Evolutionary conservation across 176 grass and related monocot species (phyloP), one percentile per base, ranked within the genome.

Genomic region (Musa troglodytarum): DNA sequence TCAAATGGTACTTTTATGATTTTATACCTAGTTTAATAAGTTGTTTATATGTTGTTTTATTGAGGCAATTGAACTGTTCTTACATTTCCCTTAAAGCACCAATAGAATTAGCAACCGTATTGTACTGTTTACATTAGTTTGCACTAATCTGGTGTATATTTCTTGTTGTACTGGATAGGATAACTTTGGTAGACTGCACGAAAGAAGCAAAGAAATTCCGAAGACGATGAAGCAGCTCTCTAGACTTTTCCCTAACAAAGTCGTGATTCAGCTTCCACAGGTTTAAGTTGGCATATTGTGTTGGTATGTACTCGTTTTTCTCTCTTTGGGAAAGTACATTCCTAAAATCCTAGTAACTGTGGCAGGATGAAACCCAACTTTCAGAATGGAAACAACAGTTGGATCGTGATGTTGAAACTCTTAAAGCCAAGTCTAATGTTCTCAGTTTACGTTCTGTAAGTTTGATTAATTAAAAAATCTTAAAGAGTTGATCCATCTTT

Each of bases 341-440:
- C 53, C 8, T 82, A 68, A 88, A 62, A 93, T 50, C 24, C 13
- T 24, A 80, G 68, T n/a, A 73, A 24, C 57, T 81, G 64, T 81
- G 76, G 65, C 84, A 99, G 96, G 96, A 99, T 72, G 96, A 99
- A 81, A 71, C 81, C 71, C 88, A 89, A 82, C 91, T 99, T 67
- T 81, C 80, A 34, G 88, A 93, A 86, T 99, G 96, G 96, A 99
- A 99, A 79, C 96, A 99, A 87, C 96, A 99, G 83, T 84, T 99
- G 80, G 96, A 99, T 83, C 88, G 85, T 81, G 96, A 99, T 79
- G 88, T 99, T 82, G 96, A 99, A 91, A 94, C 91, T 55, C 91
- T 99, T 82, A 99, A 99, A 85, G 96, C 91, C 22, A 99, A 99
- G 86, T 91, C 96, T 24, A 99, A 99, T 63, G 74, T 95, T 78